phyloP scores from a whole-genome alignment of 768 basidiomycete species.

The Leucocoprinus sp. region DNA sequence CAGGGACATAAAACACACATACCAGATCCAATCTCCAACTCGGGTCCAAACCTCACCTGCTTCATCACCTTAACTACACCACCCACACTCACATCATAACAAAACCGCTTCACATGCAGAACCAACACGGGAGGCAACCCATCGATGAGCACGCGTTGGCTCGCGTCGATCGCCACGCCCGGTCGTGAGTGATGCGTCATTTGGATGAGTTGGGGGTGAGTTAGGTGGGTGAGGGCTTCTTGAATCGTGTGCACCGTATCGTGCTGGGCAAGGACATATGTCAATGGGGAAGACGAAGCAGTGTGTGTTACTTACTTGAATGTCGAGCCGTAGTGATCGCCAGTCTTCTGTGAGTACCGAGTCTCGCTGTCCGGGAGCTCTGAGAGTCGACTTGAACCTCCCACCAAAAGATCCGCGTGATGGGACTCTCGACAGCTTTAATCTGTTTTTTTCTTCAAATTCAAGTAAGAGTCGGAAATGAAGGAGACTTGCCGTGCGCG shows the following conservation, averaged over 20 bases:
- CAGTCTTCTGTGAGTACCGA: constrained; percentile 88
- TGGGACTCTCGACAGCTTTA: constrained; percentile 75
- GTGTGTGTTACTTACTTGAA: constrained; percentile 53
- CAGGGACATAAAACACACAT: constrained; percentile 13
- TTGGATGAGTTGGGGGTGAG: constrained; percentile 75
- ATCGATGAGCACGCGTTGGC: constrained; percentile 60
- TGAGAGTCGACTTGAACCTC: constrained; percentile 78
- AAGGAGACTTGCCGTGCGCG: constrained; percentile 56
- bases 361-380: constrained; percentile 76
- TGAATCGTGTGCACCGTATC: constrained; percentile 70
- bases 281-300: background rate
- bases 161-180: constrained; percentile 59
- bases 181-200: constrained; percentile 52
- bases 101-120: constrained; percentile 86
- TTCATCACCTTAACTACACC: constrained; percentile 86
- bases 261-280: constrained; percentile 31
- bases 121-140: constrained; percentile 77
- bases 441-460: constrained; percentile 33
- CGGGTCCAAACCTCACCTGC: constrained; percentile 66
- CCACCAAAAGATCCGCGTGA: constrained; percentile 92
- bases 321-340: constrained; percentile 82
- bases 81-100: constrained; percentile 66
- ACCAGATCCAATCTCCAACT: constrained; percentile 72
- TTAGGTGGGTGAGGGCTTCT: constrained; percentile 74
- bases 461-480: background rate